These are phyloP conservation scores for Candida coleopterorum DNA, from an alignment of 805 yeast species.

Conservation along the genomic window DNA sequence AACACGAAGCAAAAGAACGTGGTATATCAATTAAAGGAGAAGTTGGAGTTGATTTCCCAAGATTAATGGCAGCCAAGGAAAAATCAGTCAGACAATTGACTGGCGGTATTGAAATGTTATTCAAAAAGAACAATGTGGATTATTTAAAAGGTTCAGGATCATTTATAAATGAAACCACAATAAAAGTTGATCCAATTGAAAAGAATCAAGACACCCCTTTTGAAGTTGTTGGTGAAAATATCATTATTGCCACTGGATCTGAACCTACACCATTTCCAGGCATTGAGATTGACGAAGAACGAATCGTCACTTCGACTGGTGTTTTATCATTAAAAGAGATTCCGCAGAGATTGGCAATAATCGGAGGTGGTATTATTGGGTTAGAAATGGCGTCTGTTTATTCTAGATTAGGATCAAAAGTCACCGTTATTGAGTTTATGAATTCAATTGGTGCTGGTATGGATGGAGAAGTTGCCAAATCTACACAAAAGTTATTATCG, in stretches of 20 bases:
- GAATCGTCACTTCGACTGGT: conserved; percentile 96
- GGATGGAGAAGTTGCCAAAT: conserved; percentile 93
- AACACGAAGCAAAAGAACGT: conserved; percentile 76
- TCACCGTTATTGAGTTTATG: conserved; percentile 89
- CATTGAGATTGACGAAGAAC: conserved; percentile 90
- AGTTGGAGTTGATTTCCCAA: conserved; percentile 67
- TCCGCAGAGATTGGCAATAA: conserved; percentile 87
- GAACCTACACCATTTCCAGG: conserved; percentile 99
- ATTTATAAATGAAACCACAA: conserved; percentile 72
- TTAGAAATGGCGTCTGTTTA: conserved; percentile 99
- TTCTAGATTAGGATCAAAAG: conserved; percentile 92
- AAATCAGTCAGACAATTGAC: conserved; percentile 86
- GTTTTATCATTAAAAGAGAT: conserved; percentile 77
- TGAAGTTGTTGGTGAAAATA: conserved; percentile 68
- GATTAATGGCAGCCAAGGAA: conserved; percentile 89
- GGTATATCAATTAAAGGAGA: conserved; percentile 83
- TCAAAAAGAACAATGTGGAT: conserved; percentile 92
- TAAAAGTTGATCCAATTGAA: conserved; percentile 81
- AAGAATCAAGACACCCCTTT: conserved; percentile 76
- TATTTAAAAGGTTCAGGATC: conserved; percentile 93
- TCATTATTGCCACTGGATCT: conserved; percentile 97
- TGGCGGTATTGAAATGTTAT: conserved; percentile 88
- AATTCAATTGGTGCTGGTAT: conserved; percentile 94
- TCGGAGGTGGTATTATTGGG: conserved; percentile 99
- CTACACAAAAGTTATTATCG: conserved; percentile 80